Conservation (phyloP, 495 filamentous ascomycete species). For the Halenospora varia region DNA sequence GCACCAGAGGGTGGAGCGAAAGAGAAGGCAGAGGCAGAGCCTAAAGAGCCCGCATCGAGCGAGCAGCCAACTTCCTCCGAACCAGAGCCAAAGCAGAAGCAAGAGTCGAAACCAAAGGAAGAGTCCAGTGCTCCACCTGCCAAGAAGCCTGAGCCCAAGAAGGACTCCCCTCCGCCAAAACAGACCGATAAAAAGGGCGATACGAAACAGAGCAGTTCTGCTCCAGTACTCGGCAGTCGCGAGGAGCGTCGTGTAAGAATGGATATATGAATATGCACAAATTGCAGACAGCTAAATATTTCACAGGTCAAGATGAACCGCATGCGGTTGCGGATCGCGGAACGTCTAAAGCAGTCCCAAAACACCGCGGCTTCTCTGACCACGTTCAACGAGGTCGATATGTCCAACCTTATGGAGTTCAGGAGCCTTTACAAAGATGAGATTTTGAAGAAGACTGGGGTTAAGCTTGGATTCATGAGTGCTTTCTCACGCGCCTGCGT, state of each 20-base stretch:
- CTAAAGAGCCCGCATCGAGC: conserved; percentile 57
- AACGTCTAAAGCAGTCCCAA: conserved; percentile 98
- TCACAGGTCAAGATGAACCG: conserved; percentile 98
- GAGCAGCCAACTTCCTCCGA: conserved; percentile 50
- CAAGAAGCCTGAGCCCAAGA: conserved; percentile 40
- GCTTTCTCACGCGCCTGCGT: conserved; percentile 91
- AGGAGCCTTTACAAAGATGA: conserved; percentile 96
- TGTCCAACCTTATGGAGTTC: conserved; percentile 97
- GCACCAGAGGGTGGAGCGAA: conserved; percentile 45
- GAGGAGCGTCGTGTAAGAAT: conserved; percentile 80
- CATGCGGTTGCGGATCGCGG: conserved; percentile 94
- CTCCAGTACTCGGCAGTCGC: conserved; percentile 59
- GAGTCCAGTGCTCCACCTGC: conserved; percentile 38
- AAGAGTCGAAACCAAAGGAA: conserved; percentile 37
- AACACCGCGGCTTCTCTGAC: conserved; percentile 97
- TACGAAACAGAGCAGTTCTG: conserved; percentile 33
- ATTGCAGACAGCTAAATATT: neutral
- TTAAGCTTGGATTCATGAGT: conserved; percentile 98
- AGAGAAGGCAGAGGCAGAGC: conserved; percentile 47
- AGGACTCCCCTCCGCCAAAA: conserved; percentile 33
- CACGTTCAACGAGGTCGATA: conserved; percentile 99
- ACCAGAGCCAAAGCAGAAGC: conserved; percentile 50
- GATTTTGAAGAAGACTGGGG: conserved; percentile 88
- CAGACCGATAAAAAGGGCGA: conserved; percentile 37
- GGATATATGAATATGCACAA: neutral